A percentile compares a stretch with the other conserved stretches of the same genome.
These are phyloP conservation scores for Aspergillus udagawae DNA, from an alignment of 2,329 filamentous ascomycete species.

Conservation along the genomic window DNA sequence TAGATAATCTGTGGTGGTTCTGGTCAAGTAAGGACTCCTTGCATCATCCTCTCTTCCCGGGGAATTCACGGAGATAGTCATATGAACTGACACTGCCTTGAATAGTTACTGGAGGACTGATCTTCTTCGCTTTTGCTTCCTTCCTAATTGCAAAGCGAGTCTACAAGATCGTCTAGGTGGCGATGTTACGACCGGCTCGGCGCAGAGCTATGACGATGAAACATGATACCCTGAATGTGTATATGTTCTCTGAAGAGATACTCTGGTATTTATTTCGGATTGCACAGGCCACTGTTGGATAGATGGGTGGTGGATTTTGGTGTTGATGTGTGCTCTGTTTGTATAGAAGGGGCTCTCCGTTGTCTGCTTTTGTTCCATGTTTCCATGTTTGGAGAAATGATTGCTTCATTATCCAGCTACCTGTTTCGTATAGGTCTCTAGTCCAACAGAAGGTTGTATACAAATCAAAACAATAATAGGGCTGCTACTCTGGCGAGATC, in stretches of 20 bases:
- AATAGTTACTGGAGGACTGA: slow-evolving; percentile 64
- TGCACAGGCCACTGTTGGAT: neutral
- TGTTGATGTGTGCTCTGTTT: neutral
- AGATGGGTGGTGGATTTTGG: neutral
- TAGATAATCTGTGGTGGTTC: slow-evolving; percentile 75
- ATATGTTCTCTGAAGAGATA: neutral
- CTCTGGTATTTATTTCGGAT: neutral
- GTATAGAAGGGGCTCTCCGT: neutral
- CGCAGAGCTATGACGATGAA: neutral
- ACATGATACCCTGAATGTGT: slow-evolving; percentile 9
- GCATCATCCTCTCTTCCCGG: neutral
- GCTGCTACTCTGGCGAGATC: neutral
- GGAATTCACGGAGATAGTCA: neutral
- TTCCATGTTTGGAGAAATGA: neutral
- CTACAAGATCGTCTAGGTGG: slow-evolving; percentile 66
- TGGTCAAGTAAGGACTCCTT: slow-evolving; percentile 46
- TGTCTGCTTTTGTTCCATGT: neutral
- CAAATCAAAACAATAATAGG: no score
- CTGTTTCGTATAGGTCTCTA: neutral
- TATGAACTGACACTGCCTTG: slow-evolving; percentile 2
- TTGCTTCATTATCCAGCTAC: neutral
- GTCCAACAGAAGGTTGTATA: neutral
- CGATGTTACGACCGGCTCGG: neutral
- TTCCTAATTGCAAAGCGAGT: slow-evolving; percentile 80
- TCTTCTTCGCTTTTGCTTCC: slow-evolving; percentile 75